Evolutionary conservation across 345 rosid genomes (phyloP).

Genomic region (Aquilaria malaccensis): DNA sequence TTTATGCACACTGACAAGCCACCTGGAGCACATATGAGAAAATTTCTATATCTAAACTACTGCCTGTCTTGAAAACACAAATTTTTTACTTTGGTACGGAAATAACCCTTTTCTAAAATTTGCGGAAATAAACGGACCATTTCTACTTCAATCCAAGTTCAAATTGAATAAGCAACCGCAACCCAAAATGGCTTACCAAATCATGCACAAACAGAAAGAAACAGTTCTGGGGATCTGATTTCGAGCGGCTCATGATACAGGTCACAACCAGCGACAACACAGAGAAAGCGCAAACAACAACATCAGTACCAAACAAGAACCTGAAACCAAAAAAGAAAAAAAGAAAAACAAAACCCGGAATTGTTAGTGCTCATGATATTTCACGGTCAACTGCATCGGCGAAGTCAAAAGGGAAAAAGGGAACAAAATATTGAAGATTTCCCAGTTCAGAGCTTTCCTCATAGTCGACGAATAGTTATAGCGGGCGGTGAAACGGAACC

Average conservation of each 20-base stretch:
- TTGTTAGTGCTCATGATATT: background rate
- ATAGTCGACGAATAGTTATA: slow-evolving; percentile 34
- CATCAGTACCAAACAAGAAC: slow-evolving; percentile 39
- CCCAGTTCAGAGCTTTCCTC: slow-evolving; percentile 23
- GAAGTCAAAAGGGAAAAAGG: too few relatives aligned
- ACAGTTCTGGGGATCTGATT: slow-evolving; percentile 13
- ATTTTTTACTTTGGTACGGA: too few relatives aligned
- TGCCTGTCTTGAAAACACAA: too few relatives aligned
- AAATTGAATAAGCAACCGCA: too few relatives aligned
- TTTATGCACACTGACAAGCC: too few relatives aligned
- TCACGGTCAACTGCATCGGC: too few relatives aligned
- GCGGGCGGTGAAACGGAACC: slow-evolving; percentile 21
- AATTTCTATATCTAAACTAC: too few relatives aligned
- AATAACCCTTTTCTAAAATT: too few relatives aligned
- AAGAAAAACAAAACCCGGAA: background rate
- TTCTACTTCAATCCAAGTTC: too few relatives aligned
- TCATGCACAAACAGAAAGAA: slow-evolving; percentile 42
- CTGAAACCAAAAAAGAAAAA: slow-evolving; percentile 20
- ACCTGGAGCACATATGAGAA: too few relatives aligned
- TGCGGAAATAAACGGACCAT: too few relatives aligned
- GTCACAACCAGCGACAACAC: slow-evolving; percentile 31
- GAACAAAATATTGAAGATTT: background rate
- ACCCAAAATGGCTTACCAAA: slow-evolving; percentile 28
- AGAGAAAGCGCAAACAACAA: slow-evolving; percentile 29
- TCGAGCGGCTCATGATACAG: slow-evolving; percentile 17